Evolutionary conservation across 352 stramenopile species (phyloP), one percentile per base, ranked within the genome.

Genomic region (Stephanocyclus meneghinianus): DNA sequence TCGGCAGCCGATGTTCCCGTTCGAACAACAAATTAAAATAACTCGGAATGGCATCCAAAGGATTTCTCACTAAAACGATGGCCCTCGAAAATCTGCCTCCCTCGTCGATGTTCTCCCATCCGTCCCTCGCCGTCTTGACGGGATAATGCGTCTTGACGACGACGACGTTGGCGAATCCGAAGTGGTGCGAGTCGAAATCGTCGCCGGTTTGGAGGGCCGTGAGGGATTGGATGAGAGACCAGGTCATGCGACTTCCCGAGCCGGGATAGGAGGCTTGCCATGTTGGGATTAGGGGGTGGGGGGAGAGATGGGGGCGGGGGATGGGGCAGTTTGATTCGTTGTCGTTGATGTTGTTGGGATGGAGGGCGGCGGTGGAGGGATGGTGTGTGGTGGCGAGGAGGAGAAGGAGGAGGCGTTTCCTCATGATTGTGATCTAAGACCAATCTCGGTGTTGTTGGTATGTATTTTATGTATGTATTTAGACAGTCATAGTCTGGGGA

Each of bases 111-210:
- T 60, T 15, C 45, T 53, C 45, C 50, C 78, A 75, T 42, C 16
- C 50, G 32, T 60, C 10, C 10, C 18, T 7, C 32, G 55, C 44
- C 0, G 35, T 42, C 18, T 71, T 71, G 10, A 67, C 48, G 10
- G 76, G 76, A 51, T 61, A 84, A 74, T 84, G 76, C 15, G 76
- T 80, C 40, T 84, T 84, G 10, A 84, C 59, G 5, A 59, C 47
- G 2, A 80, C 64, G 7, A 60, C 56, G 18, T 48, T 35, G 6
- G 32, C 18, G 11, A 66, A 65, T 26, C 60, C 37, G 16, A 51
- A 51, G 40, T 73, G 50, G 40, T 68, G 47, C 9, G 65, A 47
- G 40, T 73, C 37, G 40, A 37, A 73, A 48, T 73, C 65, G 47
- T 73, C 62, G 26, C 47, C 47, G 26, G 62, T 60, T 26, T 51